Evolutionary conservation across 2,329 filamentous ascomycete species (phyloP), one percentile per base, ranked within the genome.

Genomic region (Pseudocercospora fijiensis): DNA sequence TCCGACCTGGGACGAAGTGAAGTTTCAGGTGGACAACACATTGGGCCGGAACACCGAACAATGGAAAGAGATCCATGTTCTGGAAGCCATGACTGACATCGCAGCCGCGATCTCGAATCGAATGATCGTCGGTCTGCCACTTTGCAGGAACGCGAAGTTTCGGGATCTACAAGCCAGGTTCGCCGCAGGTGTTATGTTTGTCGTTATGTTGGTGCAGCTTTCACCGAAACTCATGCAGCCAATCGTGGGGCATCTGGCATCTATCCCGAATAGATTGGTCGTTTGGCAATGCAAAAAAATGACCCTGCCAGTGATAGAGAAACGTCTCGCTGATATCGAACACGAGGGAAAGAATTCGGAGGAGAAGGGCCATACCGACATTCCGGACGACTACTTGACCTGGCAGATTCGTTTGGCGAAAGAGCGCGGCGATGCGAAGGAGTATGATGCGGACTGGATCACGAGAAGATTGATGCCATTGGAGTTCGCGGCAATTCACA

Each of bases 151-250:
- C 64, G 68, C 76, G 22, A 72, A 75, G 6, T 84, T 83, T 61
- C 73, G 86, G 47, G 70, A 78, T n/a, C 74, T 77, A 60, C 82
- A 82, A 69, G 75, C 82, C 9, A 72, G 73, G 24, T 86, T 86
- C 64, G 82, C 83, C 33, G 78, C 82, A 63, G 79, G 79, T 57
- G 78, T 85, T 1, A 72, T 76, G 18, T 68, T 70, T 6, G 70
- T 60, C 28, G 69, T 75, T 11, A 74, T 83, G 1, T 84, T 84
- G 0, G 74, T 74, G 6, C 73, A 82, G 1, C 70, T 86, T 2
- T 81, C 84, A 22, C 82, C 83, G 0, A 63, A 86, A 0, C 61
- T 85, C 4, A 81, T 82, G 8, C 78, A 74, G 2, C 67, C 85
- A 0, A 67, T 82, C 20, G 70, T 79, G 3, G 60, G 61, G 37